These are phyloP conservation scores for Singerocomus inundabilis DNA, from an alignment of 1,284 basidiomycete genomes.

Conservation along the genomic window DNA sequence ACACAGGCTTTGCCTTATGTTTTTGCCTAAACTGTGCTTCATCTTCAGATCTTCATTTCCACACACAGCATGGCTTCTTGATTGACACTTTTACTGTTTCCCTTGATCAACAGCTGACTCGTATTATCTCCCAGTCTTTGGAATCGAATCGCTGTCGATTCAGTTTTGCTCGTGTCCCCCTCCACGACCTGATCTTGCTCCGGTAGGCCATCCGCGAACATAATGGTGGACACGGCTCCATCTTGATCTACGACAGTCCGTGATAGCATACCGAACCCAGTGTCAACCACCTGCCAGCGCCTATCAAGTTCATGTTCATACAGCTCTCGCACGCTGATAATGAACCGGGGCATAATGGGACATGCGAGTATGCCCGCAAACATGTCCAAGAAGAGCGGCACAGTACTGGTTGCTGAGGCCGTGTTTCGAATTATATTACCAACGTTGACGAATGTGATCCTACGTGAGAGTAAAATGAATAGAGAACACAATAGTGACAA, in stretches of 20 bases:
- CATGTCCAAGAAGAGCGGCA: not conserved
- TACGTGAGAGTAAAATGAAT: not conserved
- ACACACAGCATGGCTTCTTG: no score
- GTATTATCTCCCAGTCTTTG: no score
- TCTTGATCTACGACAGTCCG: not conserved
- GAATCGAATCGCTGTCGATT: not conserved
- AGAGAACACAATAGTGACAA: no score
- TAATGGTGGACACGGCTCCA: not conserved
- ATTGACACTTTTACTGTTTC: no score
- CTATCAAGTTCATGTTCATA: not conserved
- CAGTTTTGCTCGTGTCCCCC: not conserved
- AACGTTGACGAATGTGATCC: not conserved
- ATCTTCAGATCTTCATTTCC: no score
- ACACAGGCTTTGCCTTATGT: no score
- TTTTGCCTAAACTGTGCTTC: no score
- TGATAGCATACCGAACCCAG: not conserved
- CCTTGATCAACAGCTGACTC: no score
- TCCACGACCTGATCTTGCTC: not conserved
- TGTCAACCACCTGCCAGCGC: not conserved
- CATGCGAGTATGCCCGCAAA: not conserved
- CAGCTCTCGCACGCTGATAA: not conserved
- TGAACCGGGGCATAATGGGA: not conserved
- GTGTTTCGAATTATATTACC: not conserved
- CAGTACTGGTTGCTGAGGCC: not conserved
- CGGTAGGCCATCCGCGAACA: not conserved